phyloP scores from a whole-genome alignment of 2,329 filamentous ascomycete species.

The Cladophialophora yegresii region DNA sequence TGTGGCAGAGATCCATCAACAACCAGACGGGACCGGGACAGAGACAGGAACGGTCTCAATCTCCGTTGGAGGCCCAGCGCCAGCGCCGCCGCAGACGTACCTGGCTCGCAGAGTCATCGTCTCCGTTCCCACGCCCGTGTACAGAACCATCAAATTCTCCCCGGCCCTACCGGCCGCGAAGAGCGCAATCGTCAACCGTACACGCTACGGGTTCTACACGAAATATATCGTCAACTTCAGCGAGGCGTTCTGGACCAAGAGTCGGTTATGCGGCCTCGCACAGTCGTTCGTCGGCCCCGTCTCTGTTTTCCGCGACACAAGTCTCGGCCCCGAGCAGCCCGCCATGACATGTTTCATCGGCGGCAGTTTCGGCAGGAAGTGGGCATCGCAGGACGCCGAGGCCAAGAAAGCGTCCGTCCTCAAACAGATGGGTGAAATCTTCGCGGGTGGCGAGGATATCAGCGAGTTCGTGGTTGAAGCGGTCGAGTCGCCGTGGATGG shows the following conservation, averaged over 20 bases:
- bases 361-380: constrained; percentile 42
- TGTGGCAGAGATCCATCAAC: constrained; percentile 41
- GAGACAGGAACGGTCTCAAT: constrained; percentile 35
- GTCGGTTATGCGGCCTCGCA: constrained; percentile 44
- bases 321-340: constrained; percentile 38
- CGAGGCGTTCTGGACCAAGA: constrained; percentile 49
- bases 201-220: constrained; percentile 52
- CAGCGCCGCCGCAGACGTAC: constrained; percentile 39
- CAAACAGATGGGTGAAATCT: constrained; percentile 41
- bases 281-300: constrained; percentile 45
- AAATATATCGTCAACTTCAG: constrained; percentile 54
- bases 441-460: constrained; percentile 32
- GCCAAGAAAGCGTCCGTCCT: constrained; percentile 38
- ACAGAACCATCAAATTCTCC: constrained; percentile 51
- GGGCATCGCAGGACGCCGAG: constrained; percentile 38
- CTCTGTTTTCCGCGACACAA: constrained; percentile 46
- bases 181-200: constrained; percentile 41
- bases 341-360: constrained; percentile 48
- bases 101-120: constrained; percentile 52
- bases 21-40: constrained; percentile 28
- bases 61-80: constrained; percentile 10
- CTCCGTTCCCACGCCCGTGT: constrained; percentile 52
- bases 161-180: constrained; percentile 52
- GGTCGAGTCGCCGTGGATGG: constrained; percentile 43
- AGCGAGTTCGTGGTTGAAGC: constrained; percentile 30